Percentiles rank a stretch among this genome's conserved stretches.
Conservation (phyloP, 371 early-diverging fungal species). For the Actinomortierella wolfii region DNA sequence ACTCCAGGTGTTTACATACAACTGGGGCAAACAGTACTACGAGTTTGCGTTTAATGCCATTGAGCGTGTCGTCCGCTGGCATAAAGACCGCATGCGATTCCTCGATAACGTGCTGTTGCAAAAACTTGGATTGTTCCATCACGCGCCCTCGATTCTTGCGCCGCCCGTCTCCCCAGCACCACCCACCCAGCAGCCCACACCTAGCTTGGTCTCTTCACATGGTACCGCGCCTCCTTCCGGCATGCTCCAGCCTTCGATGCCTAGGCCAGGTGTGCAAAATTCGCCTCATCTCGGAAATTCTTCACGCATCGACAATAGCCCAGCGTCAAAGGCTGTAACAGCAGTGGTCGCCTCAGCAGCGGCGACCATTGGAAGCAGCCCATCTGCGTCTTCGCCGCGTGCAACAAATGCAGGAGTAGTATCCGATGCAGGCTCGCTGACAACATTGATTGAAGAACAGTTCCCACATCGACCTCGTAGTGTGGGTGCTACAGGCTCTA, state of each 20-base stretch:
- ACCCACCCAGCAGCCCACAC: slow-evolving; percentile 8
- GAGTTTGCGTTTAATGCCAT: slow-evolving; percentile 60
- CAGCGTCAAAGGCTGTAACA: no score
- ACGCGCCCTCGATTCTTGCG: slow-evolving; percentile 47
- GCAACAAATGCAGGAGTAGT: neutral
- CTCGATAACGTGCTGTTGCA: slow-evolving; percentile 67
- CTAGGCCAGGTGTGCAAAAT: slow-evolving; percentile 16
- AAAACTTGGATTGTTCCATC: slow-evolving; percentile 73
- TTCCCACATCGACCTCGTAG: slow-evolving; percentile 38
- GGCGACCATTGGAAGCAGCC: no score
- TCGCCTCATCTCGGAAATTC: slow-evolving; percentile 30
- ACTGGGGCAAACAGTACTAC: slow-evolving; percentile 59
- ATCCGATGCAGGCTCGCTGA: slow-evolving; percentile 19
- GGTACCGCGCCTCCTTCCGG: slow-evolving; percentile 8
- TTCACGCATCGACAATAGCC: no score
- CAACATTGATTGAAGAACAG: slow-evolving; percentile 40
- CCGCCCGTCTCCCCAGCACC: slow-evolving; percentile 9
- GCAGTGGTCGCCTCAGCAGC: no score
- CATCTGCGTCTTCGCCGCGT: no score
- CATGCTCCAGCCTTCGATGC: neutral
- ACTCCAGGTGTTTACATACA: slow-evolving; percentile 69
- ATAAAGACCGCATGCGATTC: slow-evolving; percentile 56
- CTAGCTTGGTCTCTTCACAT: slow-evolving; percentile 3
- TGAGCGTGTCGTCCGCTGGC: slow-evolving; percentile 51
- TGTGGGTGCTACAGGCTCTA: slow-evolving; percentile 4